These are phyloP conservation scores for Coemansia umbellata DNA, from an alignment of 192 early-diverging fungal genomes.

Conservation along the genomic window DNA sequence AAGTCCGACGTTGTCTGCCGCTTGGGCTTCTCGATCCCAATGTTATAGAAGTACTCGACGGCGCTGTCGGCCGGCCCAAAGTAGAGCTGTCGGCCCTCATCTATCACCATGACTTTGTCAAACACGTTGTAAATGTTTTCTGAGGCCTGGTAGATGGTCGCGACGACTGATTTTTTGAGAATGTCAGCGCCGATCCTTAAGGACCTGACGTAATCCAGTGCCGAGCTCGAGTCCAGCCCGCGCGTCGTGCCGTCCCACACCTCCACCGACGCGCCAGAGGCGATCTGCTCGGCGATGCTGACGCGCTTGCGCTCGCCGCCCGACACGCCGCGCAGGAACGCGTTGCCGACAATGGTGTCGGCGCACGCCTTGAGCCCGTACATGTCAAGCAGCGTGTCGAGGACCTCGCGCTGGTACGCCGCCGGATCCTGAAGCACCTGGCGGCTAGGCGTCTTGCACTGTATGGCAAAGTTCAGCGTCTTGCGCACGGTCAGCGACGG, in stretches of 20 bases:
- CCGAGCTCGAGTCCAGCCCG: constrained; percentile 55
- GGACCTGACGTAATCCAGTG: constrained; percentile 67
- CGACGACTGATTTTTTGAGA: constrained; percentile 57
- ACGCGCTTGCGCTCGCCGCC: constrained; percentile 67
- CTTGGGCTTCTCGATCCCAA: constrained; percentile 60
- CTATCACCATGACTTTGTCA: constrained; percentile 65
- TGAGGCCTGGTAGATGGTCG: constrained; percentile 66
- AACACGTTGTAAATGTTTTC: constrained; percentile 76
- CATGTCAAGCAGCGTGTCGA: constrained; percentile 53
- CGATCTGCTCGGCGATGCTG: constrained; percentile 57
- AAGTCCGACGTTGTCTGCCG: constrained; percentile 72
- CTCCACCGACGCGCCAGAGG: constrained; percentile 53
- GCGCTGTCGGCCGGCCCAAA: constrained; percentile 62
- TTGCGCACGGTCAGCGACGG: constrained; percentile 73
- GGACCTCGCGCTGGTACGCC: constrained; percentile 32
- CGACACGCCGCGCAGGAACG: constrained; percentile 59
- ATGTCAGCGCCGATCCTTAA: constrained; percentile 70
- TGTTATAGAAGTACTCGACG: constrained; percentile 57
- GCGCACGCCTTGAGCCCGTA: constrained; percentile 55
- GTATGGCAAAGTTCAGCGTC: constrained; percentile 73
- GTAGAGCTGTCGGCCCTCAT: constrained; percentile 65
- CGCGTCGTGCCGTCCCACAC: constrained; percentile 63
- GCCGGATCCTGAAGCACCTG: constrained; percentile 64
- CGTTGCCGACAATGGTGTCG: constrained; percentile 56
- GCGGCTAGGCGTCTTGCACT: constrained; percentile 64